Base-by-base conservation (phyloP, 2,329 filamentous ascomycete genomes). In the Decorospora gaudefroyi region DNA sequence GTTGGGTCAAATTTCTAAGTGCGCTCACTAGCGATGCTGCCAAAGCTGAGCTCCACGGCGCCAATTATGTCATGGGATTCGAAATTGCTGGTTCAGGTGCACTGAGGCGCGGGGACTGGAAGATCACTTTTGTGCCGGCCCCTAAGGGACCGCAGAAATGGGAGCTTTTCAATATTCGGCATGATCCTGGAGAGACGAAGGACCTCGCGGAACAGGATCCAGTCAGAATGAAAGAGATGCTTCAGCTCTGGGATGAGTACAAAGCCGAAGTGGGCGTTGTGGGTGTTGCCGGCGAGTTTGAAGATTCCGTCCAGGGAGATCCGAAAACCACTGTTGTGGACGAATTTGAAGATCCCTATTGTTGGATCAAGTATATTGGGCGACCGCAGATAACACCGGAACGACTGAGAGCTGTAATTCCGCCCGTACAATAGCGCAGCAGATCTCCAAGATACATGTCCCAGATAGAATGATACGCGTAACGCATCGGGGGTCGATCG, bases 101-200 rank as follows among this genome's bases (percentile, higher is more conserved):
- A 0, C 72, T 82, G 17, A 77, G 80, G 31, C 76, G 76, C 36
- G 78, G 76, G 7, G 73, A 79, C 55, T 83, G 76, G 74, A 83
- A 82, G 61, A 78, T 79, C 5, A 74, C 80, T 30, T 82, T 78
- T 57, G 79, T 82, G 34, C 79, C 78, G 1, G 78, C 76, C 41
- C 78, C 76, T 13, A 80, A 79, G 52, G 78, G 78, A 0, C 73
- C 73, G 0, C 78, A 80, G 55, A 72, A 73, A 18, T 83, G 80
- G 79, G 77, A 83, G 64, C 64, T 83, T 27, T 83, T 80, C 56
- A 75, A 82, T 53, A 67, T 83, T 2, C 62, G 57, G 5, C 64
- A 67, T 1, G 80, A 83, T 49, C 76, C 76, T 0, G 78, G 78
- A 4, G 78, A 83, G 61, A 68, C 75, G 0, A 64, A 75, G 30